Base-by-base conservation (phyloP, 2,329 filamentous ascomycete genomes). In the Diaporthe batatas region DNA sequence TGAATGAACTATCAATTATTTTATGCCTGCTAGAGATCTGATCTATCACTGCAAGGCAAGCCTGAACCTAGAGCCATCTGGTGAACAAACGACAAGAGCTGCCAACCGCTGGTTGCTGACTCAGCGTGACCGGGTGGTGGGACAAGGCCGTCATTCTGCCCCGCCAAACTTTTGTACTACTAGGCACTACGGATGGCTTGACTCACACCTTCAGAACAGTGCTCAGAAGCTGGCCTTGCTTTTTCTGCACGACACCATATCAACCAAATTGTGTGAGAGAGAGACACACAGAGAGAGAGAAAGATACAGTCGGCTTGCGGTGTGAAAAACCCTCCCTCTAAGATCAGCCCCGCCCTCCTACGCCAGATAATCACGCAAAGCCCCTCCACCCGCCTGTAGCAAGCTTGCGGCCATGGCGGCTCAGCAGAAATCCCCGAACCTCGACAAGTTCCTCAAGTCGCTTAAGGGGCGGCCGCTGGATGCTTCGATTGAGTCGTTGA, bases 401-500 rank as follows among this genome's bases (percentile, higher is more conserved):
- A 34, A 34, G 47, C 36, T 47, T 42, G 47, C 29, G 21, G 39
- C 34, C 34, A 93, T 93, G 91, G 87, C 91, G 73, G 82, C 88
- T 71, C 81, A 85, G n/a, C 84, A 85, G 71, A 83, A 84, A 76
- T 85, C 88, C 77, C 84, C 93, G 55, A 92, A 91, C 77, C 86
- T 98, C 75, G 89, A 91, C 59, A 92, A 92, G 64, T 96, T 94
- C 78, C 88, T 97, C 76, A 94, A 93, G 79, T 92, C 92, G 16
- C 87, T 97, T 75, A 96, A 94, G 80, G 88, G 89, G 47, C 91
- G 91, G 70, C 88, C 91, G 39, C 89, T 96, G 70, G 95, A 98
- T 77, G 90, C 92, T 54, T 95, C 94, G 11, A 92, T 97, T 76
- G 95, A 98, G 82, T 91, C 90, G 76, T 88, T 97, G 75, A 91